Conservation (phyloP, 163 green algal genomes). For the Prototheca wickerhamii region DNA sequence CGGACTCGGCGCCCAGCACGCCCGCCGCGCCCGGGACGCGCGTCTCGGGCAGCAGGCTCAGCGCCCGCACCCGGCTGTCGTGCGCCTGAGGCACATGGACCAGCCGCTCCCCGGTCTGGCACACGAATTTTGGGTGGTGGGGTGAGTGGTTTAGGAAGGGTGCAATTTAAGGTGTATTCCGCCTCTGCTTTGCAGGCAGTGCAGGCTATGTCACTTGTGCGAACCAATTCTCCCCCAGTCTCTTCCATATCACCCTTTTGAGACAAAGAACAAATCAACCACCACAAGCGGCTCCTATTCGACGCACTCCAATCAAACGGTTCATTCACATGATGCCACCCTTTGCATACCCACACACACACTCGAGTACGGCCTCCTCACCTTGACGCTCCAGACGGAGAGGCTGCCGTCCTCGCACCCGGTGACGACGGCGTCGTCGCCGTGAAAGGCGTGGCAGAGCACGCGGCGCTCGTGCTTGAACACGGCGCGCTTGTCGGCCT, state of each 20-base stretch:
- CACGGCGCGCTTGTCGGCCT: constrained; percentile 20
- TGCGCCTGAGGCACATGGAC: constrained; percentile 30
- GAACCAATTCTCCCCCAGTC: too few species aligned
- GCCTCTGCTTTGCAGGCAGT: too few species aligned
- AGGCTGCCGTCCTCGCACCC: constrained; percentile 55
- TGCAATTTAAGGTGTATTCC: too few species aligned
- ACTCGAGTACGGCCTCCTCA: not conserved
- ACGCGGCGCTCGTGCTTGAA: constrained; percentile 35
- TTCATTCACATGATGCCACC: not conserved
- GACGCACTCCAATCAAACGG: too few species aligned
- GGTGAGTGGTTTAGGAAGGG: too few species aligned
- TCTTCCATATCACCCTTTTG: too few species aligned
- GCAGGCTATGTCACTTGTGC: too few species aligned
- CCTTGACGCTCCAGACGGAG: constrained; percentile 25
- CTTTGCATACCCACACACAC: not conserved
- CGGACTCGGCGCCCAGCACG: not conserved
- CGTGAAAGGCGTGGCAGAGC: constrained; percentile 28
- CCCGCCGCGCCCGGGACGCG: not conserved
- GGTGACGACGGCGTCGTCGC: constrained; percentile 27
- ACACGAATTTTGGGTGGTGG: not conserved
- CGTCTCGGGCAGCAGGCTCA: constrained; percentile 19
- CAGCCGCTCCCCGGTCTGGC: constrained; percentile 10
- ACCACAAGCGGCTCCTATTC: too few species aligned
- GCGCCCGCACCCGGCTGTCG: constrained; percentile 33
- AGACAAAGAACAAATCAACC: too few species aligned